phyloP scores from a whole-genome alignment of 495 filamentous ascomycete genomes.

The Xylaria longipes region DNA sequence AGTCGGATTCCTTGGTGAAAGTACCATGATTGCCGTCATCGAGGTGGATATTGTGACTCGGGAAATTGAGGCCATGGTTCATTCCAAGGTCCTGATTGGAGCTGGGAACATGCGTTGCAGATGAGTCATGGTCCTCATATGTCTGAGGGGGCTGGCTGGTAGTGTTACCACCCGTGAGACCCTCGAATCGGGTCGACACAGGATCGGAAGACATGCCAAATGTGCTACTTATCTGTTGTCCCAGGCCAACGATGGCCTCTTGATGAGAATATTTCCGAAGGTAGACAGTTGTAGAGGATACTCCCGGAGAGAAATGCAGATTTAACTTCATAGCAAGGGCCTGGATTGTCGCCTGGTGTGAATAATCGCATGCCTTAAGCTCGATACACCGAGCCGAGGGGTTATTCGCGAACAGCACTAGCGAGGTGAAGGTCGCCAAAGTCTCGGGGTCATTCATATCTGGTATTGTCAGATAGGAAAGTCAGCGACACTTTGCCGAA shows the following conservation, averaged over 20 bases:
- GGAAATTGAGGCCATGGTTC: not conserved
- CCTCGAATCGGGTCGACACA: not conserved
- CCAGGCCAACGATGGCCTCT: not conserved
- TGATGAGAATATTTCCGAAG: slow-evolving; percentile 6
- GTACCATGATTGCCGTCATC: not conserved
- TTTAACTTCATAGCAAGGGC: not conserved
- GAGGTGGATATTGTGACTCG: not conserved
- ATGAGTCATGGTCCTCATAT: not conserved
- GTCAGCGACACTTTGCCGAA: not conserved
- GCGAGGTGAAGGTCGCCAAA: not conserved
- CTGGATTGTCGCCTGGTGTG: not conserved
- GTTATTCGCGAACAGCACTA: not conserved
- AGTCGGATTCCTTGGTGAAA: not conserved
- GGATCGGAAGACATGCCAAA: not conserved
- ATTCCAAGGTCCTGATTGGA: not conserved
- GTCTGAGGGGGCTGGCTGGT: not conserved
- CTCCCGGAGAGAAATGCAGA: not conserved
- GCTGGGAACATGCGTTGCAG: not conserved
- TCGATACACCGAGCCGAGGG: not conserved
- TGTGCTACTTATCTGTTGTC: not conserved
- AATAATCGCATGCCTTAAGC: not conserved
- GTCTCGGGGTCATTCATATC: not conserved
- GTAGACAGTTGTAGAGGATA: not conserved
- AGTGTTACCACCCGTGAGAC: not conserved
- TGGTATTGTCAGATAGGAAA: not conserved